Percentiles rank a stretch among this genome's conserved stretches.
These are phyloP conservation scores for Neurospora sp. DNA, from an alignment of 495 filamentous ascomycete species.

Conservation along the genomic window DNA sequence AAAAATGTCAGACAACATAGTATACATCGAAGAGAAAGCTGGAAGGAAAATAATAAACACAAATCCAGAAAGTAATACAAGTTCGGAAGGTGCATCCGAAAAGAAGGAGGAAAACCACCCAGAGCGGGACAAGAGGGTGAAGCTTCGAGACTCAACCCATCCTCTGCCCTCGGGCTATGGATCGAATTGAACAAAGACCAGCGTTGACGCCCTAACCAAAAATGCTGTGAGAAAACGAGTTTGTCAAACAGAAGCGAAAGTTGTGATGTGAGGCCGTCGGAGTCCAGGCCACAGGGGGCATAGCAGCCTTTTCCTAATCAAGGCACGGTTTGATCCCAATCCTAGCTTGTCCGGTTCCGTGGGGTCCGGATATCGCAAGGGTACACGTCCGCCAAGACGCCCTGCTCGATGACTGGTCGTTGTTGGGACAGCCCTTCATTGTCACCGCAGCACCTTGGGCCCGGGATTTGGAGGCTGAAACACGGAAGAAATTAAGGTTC, in stretches of 20 bases:
- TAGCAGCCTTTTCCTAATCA: background rate
- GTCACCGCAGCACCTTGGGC: constrained; percentile 7
- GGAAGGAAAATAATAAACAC: background rate
- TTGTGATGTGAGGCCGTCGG: background rate
- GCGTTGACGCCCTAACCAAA: constrained; percentile 2
- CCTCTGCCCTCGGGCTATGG: background rate
- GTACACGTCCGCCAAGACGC: background rate
- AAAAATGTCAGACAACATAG: constrained; percentile 1
- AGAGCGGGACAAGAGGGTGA: background rate
- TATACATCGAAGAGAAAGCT: constrained; percentile 2
- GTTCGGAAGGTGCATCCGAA: background rate
- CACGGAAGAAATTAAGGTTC: constrained; percentile 30
- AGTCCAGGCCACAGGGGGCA: background rate
- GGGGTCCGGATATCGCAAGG: background rate
- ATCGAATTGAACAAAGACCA: background rate
- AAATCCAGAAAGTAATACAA: constrained; percentile 2
- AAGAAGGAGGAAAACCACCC: background rate
- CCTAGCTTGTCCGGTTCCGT: background rate
- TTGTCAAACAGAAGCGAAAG: background rate
- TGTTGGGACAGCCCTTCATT: background rate
- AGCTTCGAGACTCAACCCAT: background rate
- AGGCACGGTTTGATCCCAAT: background rate
- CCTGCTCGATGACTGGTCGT: background rate
- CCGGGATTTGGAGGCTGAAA: constrained; percentile 24
- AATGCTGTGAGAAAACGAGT: background rate